These are phyloP conservation scores for Lipomyces lipofer DNA, from an alignment of 805 yeast species.

Conservation along the genomic window DNA sequence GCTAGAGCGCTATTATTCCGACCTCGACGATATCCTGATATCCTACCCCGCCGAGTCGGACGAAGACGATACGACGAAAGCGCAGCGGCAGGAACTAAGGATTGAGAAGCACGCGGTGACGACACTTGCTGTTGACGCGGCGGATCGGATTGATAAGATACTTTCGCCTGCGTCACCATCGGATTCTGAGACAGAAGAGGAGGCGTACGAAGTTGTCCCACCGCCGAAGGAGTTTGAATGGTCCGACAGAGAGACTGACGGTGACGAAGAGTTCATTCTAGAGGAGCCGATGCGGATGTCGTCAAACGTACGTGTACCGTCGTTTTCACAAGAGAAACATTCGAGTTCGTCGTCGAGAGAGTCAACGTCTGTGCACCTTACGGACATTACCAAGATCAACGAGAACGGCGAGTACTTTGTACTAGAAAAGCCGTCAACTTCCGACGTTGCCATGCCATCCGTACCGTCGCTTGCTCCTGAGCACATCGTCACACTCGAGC, in stretches of 20 bases:
- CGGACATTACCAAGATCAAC: neutral
- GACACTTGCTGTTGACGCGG: conserved; percentile 35
- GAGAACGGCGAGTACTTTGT: conserved; percentile 17
- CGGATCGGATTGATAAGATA: conserved; percentile 32
- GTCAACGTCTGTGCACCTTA: neutral
- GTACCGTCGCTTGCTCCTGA: neutral
- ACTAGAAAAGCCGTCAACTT: conserved; percentile 6
- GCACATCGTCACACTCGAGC: conserved; percentile 3
- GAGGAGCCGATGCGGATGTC: too few relatives aligned
- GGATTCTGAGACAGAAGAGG: conserved; percentile 21
- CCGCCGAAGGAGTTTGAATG: too few relatives aligned
- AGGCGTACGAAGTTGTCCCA: conserved; percentile 11
- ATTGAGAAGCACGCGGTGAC: conserved; percentile 32
- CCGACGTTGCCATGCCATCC: conserved; percentile 1
- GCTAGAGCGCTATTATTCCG: conserved; percentile 33
- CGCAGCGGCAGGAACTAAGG: conserved; percentile 23
- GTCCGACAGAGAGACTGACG: too few relatives aligned
- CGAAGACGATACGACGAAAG: conserved; percentile 16
- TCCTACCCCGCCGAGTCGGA: conserved; percentile 18
- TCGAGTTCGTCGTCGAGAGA: neutral
- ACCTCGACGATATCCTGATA: conserved; percentile 31
- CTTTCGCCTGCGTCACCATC: conserved; percentile 24
- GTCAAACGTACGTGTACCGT: too few relatives aligned
- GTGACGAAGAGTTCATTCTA: too few relatives aligned
- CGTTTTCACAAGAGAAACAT: too few relatives aligned